A percentile compares a stretch with the other conserved stretches of the same genome.
phyloP scores from a whole-genome alignment of 2,329 filamentous ascomycete species.

The Cercospora sp. region DNA sequence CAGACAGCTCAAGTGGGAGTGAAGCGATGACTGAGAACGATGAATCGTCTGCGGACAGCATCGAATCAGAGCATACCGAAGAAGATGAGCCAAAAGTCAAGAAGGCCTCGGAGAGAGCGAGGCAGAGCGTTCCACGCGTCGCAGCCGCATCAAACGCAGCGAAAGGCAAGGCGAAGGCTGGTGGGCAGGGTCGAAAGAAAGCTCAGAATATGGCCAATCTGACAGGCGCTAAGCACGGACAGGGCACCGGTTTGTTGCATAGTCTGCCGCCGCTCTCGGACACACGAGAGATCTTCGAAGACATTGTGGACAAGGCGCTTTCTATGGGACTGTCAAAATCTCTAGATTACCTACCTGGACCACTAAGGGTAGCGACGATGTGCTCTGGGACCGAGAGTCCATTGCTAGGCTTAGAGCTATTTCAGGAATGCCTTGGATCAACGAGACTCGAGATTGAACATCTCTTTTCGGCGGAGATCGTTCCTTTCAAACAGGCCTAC shows the following conservation, averaged over 20 bases:
- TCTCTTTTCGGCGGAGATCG: constrained; percentile 50
- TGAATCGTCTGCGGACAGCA: background rate
- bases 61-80: background rate
- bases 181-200: background rate
- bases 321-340: background rate
- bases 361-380: constrained; percentile 65
- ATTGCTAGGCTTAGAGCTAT: constrained; percentile 62
- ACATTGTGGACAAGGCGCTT: constrained; percentile 47
- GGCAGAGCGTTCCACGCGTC: background rate
- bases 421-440: constrained; percentile 44
- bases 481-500: constrained; percentile 49
- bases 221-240: background rate
- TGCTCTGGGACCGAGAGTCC: constrained; percentile 79
- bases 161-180: background rate
- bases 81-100: background rate
- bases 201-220: constrained; percentile 5
- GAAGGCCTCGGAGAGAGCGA: background rate
- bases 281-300: constrained; percentile 52
- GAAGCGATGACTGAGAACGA: background rate
- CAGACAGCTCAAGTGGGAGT: background rate
- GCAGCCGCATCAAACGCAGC: background rate
- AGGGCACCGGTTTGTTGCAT: constrained; percentile 16
- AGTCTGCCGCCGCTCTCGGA: constrained; percentile 50
- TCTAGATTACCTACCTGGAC: constrained; percentile 22
- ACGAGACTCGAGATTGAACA: constrained; percentile 39